Evolutionary conservation across 495 filamentous ascomycete genomes (phyloP).

Genomic region (Platismatia glauca): DNA sequence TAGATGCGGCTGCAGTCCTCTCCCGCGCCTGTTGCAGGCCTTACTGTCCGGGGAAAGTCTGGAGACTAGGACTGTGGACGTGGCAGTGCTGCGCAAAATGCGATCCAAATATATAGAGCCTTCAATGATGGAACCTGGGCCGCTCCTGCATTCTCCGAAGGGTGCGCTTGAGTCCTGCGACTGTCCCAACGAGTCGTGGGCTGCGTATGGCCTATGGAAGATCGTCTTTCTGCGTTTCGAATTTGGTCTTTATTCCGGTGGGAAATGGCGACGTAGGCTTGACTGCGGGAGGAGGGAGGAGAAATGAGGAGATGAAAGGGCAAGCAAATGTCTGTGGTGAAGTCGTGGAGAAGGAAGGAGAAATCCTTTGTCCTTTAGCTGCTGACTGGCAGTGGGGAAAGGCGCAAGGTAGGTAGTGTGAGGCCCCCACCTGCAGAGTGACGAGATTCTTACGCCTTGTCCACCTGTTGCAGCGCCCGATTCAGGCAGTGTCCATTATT

Average conservation of each 20-base stretch:
- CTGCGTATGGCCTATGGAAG: not conserved
- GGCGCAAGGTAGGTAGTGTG: not conserved
- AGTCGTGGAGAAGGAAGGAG: not conserved
- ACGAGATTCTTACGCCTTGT: not conserved
- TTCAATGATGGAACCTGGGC: not conserved
- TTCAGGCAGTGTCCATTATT: not conserved
- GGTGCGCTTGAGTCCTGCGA: slow-evolving; percentile 5
- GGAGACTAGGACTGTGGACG: not conserved
- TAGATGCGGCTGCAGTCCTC: slow-evolving; percentile 5
- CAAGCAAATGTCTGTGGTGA: not conserved
- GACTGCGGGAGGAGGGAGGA: not conserved
- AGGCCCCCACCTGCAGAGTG: slow-evolving; percentile 1
- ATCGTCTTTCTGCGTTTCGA: not conserved
- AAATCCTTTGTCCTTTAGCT: not conserved
- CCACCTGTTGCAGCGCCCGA: not conserved
- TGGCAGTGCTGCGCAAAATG: slow-evolving; percentile 1
- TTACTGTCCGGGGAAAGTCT: not conserved
- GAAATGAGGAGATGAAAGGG: not conserved
- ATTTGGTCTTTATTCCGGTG: not conserved
- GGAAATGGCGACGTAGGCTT: not conserved
- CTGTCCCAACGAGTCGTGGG: not conserved
- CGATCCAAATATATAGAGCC: not conserved
- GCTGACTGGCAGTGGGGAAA: not conserved
- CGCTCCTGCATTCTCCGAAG: slow-evolving; percentile 4
- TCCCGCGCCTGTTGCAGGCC: slow-evolving; percentile 13